phyloP scores from a whole-genome alignment of 441 rosid species.

The Adansonia madagascariensis region DNA sequence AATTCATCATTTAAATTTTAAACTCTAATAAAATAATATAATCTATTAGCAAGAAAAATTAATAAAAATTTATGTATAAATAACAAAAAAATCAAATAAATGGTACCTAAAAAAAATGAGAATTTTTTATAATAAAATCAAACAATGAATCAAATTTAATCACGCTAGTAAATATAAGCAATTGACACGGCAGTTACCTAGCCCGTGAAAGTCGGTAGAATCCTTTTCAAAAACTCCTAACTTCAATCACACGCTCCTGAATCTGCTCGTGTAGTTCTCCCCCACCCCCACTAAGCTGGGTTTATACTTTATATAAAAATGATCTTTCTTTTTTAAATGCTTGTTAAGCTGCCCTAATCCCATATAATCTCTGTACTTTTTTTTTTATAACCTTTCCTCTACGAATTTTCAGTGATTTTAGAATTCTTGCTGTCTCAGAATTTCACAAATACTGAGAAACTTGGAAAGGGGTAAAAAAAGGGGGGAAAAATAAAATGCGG shows the following conservation, averaged over 20 bases:
- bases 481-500: constrained; percentile 33
- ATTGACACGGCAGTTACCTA: not conserved
- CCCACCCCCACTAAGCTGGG: not conserved
- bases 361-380: not conserved
- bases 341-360: not conserved
- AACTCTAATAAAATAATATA: no score
- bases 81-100: no score
- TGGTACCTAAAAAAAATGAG: no score
- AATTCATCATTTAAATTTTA: no score
- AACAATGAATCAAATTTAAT: not conserved
- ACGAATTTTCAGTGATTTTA: not conserved
- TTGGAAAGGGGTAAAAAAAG: no score
- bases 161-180: not conserved
- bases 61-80: no score
- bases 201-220: not conserved
- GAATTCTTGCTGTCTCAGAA: not conserved
- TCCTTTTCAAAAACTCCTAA: not conserved
- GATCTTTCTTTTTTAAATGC: not conserved
- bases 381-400: not conserved
- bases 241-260: not conserved
- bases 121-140: not conserved
- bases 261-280: not conserved
- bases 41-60: no score
- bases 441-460: not conserved
- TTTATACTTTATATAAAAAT: not conserved